These are phyloP conservation scores for Talaromyces liani DNA, from an alignment of 495 filamentous ascomycete genomes.

Conservation along the genomic window DNA sequence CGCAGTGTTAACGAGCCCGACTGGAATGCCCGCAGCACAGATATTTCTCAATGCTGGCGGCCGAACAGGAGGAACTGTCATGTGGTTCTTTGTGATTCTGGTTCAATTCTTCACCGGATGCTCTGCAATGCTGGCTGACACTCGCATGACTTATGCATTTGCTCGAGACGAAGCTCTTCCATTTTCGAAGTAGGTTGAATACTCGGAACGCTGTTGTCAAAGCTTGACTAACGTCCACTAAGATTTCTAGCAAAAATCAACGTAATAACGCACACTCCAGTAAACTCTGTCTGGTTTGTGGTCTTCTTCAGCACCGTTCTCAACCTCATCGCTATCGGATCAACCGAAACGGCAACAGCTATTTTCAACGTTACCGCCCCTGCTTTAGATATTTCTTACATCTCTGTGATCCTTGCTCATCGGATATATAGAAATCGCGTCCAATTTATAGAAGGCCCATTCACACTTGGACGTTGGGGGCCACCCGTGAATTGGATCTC, in stretches of 20 bases:
- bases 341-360: constrained; percentile 56
- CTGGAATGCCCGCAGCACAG: constrained; percentile 61
- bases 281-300: constrained; percentile 67
- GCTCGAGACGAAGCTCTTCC: constrained; percentile 62
- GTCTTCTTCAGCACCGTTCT: constrained; percentile 54
- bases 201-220: background rate
- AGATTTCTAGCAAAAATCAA: constrained; percentile 55
- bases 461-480: constrained; percentile 54
- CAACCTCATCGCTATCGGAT: constrained; percentile 62
- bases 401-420: constrained; percentile 60
- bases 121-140: constrained; percentile 63
- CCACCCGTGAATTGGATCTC: constrained; percentile 52
- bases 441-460: constrained; percentile 57
- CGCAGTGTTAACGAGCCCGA: constrained; percentile 50
- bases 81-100: constrained; percentile 64
- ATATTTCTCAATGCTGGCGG: constrained; percentile 66
- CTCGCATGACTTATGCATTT: constrained; percentile 68
- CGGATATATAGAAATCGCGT: constrained; percentile 51
- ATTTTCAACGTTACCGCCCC: constrained; percentile 69
- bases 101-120: constrained; percentile 68
- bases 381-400: constrained; percentile 60
- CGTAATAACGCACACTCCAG: constrained; percentile 49
- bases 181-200: constrained; percentile 46
- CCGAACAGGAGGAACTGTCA: constrained; percentile 48
- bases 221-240: background rate